Percentiles rank a stretch among this genome's conserved stretches.
Conservation (phyloP, 345 rosid genomes). For the Heritiera littoralis region DNA sequence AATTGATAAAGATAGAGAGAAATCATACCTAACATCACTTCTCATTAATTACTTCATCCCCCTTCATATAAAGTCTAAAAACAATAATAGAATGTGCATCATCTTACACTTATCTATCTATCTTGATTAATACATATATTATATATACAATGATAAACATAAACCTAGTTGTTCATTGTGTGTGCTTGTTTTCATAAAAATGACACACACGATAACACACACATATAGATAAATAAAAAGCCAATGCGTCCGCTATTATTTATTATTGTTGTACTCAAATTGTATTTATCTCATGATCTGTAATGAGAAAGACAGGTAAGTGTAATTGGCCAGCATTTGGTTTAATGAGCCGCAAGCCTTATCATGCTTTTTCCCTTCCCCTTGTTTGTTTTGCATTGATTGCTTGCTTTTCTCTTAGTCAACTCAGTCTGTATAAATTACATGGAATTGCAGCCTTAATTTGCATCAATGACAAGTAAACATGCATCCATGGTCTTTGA, state of each 20-base stretch:
- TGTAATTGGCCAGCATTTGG: not conserved
- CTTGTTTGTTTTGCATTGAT: too few relatives aligned
- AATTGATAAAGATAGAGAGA: not conserved
- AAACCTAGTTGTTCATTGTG: not conserved
- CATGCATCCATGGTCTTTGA: not conserved
- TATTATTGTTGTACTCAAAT: too few relatives aligned
- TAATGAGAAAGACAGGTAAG: too few relatives aligned
- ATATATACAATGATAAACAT: not conserved
- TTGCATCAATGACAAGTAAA: not conserved
- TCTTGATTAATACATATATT: not conserved
- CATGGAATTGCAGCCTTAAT: too few relatives aligned
- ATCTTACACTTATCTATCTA: not conserved
- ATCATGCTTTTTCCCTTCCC: not conserved
- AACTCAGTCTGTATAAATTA: not conserved
- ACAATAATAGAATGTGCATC: not conserved
- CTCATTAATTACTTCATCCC: too few relatives aligned
- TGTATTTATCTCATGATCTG: too few relatives aligned
- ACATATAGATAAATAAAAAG: too few relatives aligned
- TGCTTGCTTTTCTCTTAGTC: not conserved
- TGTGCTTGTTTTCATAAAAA: too few relatives aligned
- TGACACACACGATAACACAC: too few relatives aligned
- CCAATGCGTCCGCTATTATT: too few relatives aligned
- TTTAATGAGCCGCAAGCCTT: not conserved
- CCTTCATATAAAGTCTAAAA: too few relatives aligned
- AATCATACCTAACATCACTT: not conserved